Evolutionary conservation across 2,329 filamentous ascomycete genomes (phyloP).

Genomic region (Plectosphaerella sp.): DNA sequence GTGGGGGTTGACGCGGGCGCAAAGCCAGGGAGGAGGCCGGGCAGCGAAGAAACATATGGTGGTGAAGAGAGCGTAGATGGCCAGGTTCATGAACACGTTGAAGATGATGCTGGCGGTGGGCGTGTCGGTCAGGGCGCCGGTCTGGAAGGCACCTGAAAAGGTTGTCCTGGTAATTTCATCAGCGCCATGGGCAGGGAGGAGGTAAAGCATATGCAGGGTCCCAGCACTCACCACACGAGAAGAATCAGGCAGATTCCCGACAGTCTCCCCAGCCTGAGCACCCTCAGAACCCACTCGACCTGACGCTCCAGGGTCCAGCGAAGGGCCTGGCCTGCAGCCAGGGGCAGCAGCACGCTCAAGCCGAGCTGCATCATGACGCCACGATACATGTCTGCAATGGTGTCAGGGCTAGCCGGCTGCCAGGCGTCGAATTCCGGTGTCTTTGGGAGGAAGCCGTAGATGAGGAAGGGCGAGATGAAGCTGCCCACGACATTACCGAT

Average conservation of each 20-base stretch:
- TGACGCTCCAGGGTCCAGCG: conserved; percentile 44
- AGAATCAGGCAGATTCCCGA: conserved; percentile 43
- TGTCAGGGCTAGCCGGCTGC: conserved; percentile 45
- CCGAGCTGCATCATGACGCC: conserved; percentile 66
- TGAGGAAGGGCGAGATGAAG: conserved; percentile 61
- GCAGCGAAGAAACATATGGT: conserved; percentile 52
- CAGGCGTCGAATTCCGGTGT: conserved; percentile 51
- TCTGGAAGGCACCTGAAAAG: conserved; percentile 62
- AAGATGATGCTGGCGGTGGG: conserved; percentile 60
- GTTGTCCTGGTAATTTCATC: conserved; percentile 35
- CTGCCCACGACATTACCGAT: conserved; percentile 66
- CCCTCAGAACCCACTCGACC: conserved; percentile 49
- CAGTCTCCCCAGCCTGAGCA: conserved; percentile 46
- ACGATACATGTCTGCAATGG: conserved; percentile 58
- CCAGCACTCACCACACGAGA: conserved; percentile 37
- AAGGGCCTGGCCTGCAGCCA: conserved; percentile 57
- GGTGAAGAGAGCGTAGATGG: conserved; percentile 58
- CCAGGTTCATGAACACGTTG: conserved; percentile 64
- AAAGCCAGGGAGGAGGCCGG: conserved; percentile 32
- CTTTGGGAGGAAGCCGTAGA: conserved; percentile 55
- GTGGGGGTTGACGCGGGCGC: conserved; percentile 23
- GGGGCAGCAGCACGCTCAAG: conserved; percentile 60
- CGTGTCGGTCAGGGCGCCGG: conserved; percentile 54
- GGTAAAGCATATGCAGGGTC: no score
- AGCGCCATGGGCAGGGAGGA: conserved; percentile 25